Conservation (phyloP, 208 protist species). For the Angomonas ambiguus region DNA sequence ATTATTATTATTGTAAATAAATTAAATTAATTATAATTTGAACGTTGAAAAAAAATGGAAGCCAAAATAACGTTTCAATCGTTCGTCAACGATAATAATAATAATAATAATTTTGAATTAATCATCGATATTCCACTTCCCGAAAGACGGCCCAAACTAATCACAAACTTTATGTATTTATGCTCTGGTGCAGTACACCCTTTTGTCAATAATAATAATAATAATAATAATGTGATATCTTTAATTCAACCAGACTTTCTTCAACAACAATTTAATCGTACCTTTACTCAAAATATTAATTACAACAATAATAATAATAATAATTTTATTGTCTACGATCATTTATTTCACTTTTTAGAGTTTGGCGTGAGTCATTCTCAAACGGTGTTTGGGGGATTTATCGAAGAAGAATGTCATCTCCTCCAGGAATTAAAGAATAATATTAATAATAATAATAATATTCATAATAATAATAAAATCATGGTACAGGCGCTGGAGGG, state of each 20-base stretch:
- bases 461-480: constrained; percentile 2
- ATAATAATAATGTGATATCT: background rate
- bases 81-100: constrained; percentile 2
- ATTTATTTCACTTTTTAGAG: no score
- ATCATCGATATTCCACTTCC: constrained; percentile 1
- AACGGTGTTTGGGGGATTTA: constrained; percentile 5
- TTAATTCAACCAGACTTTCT: background rate
- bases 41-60: background rate
- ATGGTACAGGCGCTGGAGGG: background rate
- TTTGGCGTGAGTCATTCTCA: background rate
- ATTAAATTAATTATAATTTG: background rate
- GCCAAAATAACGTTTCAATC: background rate
- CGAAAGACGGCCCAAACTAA: background rate
- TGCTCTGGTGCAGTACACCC: background rate
- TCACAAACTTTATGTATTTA: constrained; percentile 1
- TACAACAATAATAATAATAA: background rate
- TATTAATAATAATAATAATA: background rate
- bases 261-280: background rate
- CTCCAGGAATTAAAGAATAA: background rate
- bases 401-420: background rate
- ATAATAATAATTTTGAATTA: constrained; percentile 1
- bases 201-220: background rate
- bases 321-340: no score
- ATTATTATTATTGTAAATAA: background rate
- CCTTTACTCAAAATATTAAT: background rate